A percentile compares a stretch with the other conserved stretches of the same genome.
Evolutionary conservation across 352 stramenopile species (phyloP).

Genomic region (Pythium phragmitis): DNA sequence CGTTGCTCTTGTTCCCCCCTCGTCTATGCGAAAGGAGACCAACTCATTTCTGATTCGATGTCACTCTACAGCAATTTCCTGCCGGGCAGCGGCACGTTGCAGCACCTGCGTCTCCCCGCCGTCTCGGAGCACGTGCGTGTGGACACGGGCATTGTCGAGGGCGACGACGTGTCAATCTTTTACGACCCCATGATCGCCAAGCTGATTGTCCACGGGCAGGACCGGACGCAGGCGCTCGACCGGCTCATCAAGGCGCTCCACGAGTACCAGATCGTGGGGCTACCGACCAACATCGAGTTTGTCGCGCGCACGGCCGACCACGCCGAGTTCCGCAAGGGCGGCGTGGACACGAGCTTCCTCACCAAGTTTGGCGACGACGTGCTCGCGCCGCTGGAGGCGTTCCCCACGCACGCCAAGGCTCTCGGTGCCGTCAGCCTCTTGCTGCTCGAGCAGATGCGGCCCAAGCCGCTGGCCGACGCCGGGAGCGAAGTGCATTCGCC

Average conservation of each 20-base stretch:
- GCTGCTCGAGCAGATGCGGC: constrained; percentile 56
- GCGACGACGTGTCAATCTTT: constrained; percentile 90
- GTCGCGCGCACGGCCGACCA: constrained; percentile 88
- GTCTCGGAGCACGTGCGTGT: constrained; percentile 78
- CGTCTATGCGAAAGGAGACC: too few relatives aligned
- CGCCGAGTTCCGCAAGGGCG: constrained; percentile 85
- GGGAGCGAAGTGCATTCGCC: constrained; percentile 52
- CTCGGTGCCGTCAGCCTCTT: constrained; percentile 77
- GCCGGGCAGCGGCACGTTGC: constrained; percentile 85
- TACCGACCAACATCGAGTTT: constrained; percentile 95
- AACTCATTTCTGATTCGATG: background rate
- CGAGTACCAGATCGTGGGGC: constrained; percentile 91
- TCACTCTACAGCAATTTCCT: constrained; percentile 75
- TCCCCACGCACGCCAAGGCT: constrained; percentile 61
- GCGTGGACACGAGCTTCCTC: constrained; percentile 93
- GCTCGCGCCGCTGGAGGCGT: constrained; percentile 52
- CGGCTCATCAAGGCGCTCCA: constrained; percentile 83
- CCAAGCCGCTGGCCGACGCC: constrained; percentile 32
- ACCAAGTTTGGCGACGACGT: constrained; percentile 88
- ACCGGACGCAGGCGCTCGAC: constrained; percentile 80
- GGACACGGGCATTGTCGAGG: constrained; percentile 88
- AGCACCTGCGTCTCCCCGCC: constrained; percentile 77
- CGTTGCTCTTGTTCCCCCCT: background rate
- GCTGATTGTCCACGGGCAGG: constrained; percentile 90
- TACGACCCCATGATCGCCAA: constrained; percentile 96